Base-by-base conservation (phyloP, 2,329 filamentous ascomycete genomes). In the Aspergillus pseudonomiae region DNA sequence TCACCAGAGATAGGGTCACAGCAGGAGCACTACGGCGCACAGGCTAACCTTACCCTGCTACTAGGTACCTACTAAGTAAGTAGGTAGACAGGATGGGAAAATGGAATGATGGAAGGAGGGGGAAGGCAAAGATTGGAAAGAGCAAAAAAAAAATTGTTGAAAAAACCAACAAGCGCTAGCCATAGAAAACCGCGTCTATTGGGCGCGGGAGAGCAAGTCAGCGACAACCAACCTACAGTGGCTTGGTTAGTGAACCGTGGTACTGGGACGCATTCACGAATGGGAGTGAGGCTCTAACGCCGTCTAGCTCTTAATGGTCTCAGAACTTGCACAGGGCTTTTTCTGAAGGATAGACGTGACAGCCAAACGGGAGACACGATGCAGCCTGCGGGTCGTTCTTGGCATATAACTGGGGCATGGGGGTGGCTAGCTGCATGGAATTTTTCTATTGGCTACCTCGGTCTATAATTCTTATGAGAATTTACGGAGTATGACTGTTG, bases 101-200 rank as follows among this genome's bases (percentile, higher is more conserved):
- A 60, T 21, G 21, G 41, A 53, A 50, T n/a, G 34, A 50, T n/a
- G 34, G 59, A 54, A 19, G 34, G 10, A 34, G 39, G 43, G 43
- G 36, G 41, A 61, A 59, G 54, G 41, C 34, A 60, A 62, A 16
- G 6, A 41, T 16, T 39, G n/a, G 10, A 32, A 30, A 26, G 41
- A 26, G 62, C 45, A 61, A 62, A 57, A 43, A 46, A 60, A 63
- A 24, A 24, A 24, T 24, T 24, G 21, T 24, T 24, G 36, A 46
- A 60, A 63, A 64, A 69, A 66, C 67, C 69, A 70, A 71, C 68
- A 70, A 56, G 60, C 66, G 65, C 67, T 68, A 69, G 69, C 68
- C 67, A 57, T 60, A 65, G 6, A 53, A 53, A 24, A 21, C 28
- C 30, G 48, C 43, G 43, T 57, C 50, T 64, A 71, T 71, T 71